Evolutionary conservation across 2,329 filamentous ascomycete species (phyloP).

Genomic region (Phyllachora maydis): DNA sequence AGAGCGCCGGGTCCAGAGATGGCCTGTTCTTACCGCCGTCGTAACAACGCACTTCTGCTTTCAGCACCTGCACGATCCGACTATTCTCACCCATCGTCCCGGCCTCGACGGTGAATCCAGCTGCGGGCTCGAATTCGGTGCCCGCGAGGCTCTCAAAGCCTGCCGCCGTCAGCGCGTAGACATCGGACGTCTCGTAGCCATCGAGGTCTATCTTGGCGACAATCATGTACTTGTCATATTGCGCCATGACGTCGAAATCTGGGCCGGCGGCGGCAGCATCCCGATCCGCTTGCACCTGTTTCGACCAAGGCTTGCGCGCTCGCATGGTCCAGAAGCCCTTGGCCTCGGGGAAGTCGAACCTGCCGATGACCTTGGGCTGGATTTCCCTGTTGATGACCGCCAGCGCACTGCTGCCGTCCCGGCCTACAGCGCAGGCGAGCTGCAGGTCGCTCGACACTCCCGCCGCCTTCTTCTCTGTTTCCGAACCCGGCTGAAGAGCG

Average conservation of each 20-base stretch:
- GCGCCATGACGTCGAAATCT: constrained; percentile 36
- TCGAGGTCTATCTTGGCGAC: constrained; percentile 51
- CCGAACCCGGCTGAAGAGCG: constrained; percentile 18
- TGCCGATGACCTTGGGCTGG: constrained; percentile 48
- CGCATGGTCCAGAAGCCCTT: constrained; percentile 66
- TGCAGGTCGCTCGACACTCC: constrained; percentile 35
- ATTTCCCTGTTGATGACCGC: constrained; percentile 62
- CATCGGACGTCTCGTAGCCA: constrained; percentile 56
- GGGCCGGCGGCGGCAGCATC: constrained; percentile 24
- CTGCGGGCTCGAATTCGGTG: constrained; percentile 80
- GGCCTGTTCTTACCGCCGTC: constrained; percentile 50
- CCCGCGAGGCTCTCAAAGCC: constrained; percentile 57
- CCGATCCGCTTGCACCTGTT: constrained; percentile 29
- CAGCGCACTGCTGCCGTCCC: constrained; percentile 45
- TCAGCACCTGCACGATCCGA: constrained; percentile 72
- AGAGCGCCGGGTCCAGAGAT: no score
- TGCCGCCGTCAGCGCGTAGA: constrained; percentile 54
- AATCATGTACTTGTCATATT: constrained; percentile 66
- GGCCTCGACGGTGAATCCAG: constrained; percentile 71
- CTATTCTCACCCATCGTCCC: constrained; percentile 63
- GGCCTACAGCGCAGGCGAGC: constrained; percentile 39
- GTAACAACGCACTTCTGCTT: constrained; percentile 74
- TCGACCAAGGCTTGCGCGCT: constrained; percentile 45
- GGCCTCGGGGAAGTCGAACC: constrained; percentile 52
- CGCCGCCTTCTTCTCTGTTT: constrained; percentile 19